Conservation (phyloP, 495 filamentous ascomycete genomes). For the Neurospora intermedia region DNA sequence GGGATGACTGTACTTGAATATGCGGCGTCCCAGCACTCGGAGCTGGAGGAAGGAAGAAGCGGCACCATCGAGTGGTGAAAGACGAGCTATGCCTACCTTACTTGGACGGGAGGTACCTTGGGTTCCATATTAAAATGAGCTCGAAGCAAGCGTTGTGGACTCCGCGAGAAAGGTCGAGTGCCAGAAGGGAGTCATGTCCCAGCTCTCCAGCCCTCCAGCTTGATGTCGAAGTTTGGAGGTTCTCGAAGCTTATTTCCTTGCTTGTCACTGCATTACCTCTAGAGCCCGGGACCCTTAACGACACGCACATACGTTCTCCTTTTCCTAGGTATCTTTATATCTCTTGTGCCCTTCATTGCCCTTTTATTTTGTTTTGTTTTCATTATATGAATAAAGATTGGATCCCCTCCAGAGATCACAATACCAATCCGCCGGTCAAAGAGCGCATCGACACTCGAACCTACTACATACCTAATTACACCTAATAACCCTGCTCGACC, state of each 20-base stretch:
- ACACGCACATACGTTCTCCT: neutral
- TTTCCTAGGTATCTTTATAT: neutral
- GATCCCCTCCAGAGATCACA: neutral
- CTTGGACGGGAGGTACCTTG: neutral
- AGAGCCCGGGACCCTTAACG: no score
- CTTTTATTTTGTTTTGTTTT: no score
- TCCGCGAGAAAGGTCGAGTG: neutral
- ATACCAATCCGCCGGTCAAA: neutral
- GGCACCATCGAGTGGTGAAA: neutral
- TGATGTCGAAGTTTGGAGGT: no score
- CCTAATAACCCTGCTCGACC: neutral
- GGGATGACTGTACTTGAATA: no score
- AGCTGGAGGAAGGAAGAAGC: neutral
- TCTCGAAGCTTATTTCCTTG: no score
- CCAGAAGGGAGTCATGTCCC: no score
- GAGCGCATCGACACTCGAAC: neutral
- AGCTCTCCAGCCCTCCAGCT: no score
- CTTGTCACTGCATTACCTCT: no score
- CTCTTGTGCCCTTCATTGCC: no score
- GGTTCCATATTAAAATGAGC: neutral
- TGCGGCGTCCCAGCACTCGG: neutral
- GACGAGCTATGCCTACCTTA: neutral
- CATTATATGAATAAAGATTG: no score
- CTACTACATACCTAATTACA: neutral
- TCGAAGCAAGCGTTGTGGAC: neutral